These are phyloP conservation scores for Graphilbum fragrans DNA, from an alignment of 2,329 filamentous ascomycete species.

Conservation along the genomic window DNA sequence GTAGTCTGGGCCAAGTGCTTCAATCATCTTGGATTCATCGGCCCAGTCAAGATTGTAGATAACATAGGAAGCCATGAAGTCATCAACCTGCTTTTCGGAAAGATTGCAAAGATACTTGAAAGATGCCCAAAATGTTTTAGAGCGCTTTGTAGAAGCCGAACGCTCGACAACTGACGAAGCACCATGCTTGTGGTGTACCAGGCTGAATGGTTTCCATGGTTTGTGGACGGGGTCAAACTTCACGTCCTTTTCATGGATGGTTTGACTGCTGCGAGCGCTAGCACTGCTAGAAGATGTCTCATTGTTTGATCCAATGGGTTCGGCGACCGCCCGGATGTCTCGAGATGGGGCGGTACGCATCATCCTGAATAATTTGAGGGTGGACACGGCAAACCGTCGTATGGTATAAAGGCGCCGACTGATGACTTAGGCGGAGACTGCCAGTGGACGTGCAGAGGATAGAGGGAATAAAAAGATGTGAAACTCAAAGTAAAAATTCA, in stretches of 20 bases:
- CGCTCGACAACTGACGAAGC: constrained; percentile 22
- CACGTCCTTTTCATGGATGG: constrained; percentile 18
- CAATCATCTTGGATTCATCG: constrained; percentile 33
- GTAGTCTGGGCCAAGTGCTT: constrained; percentile 34
- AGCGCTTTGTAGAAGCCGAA: constrained; percentile 31
- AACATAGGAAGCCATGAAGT: constrained; percentile 43
- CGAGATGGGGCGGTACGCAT: neutral
- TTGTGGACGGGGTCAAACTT: constrained; percentile 8
- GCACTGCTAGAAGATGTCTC: constrained; percentile 1
- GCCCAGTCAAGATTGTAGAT: constrained; percentile 45
- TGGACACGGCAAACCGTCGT: too few species aligned
- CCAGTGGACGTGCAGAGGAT: too few species aligned
- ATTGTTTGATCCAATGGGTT: neutral
- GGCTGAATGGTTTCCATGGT: constrained; percentile 5
- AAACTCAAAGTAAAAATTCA: too few species aligned
- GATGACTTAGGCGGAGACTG: too few species aligned
- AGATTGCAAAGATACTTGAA: constrained; percentile 37
- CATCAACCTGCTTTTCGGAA: constrained; percentile 36
- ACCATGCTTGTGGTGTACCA: constrained; percentile 2
- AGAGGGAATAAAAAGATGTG: too few species aligned
- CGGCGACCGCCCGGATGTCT: neutral
- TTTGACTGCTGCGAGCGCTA: constrained; percentile 21
- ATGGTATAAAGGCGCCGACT: too few species aligned
- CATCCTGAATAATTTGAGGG: too few species aligned
- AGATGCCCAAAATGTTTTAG: constrained; percentile 35